Base-by-base conservation (phyloP, 73 alveolate genomes). In the Breviolum minutum region DNA sequence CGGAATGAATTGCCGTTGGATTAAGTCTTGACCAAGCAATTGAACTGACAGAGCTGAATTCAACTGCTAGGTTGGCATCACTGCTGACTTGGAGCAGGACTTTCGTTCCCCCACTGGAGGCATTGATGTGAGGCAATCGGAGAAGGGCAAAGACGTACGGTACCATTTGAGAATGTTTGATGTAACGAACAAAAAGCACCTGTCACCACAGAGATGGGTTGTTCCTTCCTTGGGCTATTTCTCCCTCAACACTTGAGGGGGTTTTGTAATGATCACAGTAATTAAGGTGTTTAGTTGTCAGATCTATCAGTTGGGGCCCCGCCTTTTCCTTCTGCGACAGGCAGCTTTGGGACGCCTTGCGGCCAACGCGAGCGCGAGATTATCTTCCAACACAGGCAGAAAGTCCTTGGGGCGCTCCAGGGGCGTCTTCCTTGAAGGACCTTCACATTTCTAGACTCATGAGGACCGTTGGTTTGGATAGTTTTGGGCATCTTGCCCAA, bases 341-440 rank as follows among this genome's bases (percentile, higher is more conserved):
- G 63, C 48, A 17, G 63, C 66, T 91, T 24, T 91, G 97, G 97
- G 87, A 70, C 12, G 97, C 60, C 63, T 73, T 91, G 74, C 97
- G 97, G 22, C 66, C 85, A 29, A 91, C 97, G 7, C 97, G 97
- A 5, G 97, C 97, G 26, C 40, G 97, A 82, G 97, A 91, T 60
- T 91, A 91, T 88, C 89, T 91, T 27, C 97, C 97, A 13, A 91
- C 97, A 24, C 76, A 61, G 63, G 97, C 97, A 5, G 97, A 91
- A 62, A 91, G 97, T 74, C 97, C 97, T 29, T 91, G 97, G 97
- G 97, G 97, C n/a, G 87, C 87, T 9, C 97, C 97, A 8, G 97
- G 97, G 63, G 97, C 97, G 17, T 61, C 20, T 48, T 60, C 97
- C 7, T 60, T 91, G 62, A 89, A 89, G 96, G 96, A 61, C 77